Evolutionary conservation across 2,329 filamentous ascomycete genomes (phyloP), one percentile per base, ranked within the genome.

Genomic region (Venturia nashicola): DNA sequence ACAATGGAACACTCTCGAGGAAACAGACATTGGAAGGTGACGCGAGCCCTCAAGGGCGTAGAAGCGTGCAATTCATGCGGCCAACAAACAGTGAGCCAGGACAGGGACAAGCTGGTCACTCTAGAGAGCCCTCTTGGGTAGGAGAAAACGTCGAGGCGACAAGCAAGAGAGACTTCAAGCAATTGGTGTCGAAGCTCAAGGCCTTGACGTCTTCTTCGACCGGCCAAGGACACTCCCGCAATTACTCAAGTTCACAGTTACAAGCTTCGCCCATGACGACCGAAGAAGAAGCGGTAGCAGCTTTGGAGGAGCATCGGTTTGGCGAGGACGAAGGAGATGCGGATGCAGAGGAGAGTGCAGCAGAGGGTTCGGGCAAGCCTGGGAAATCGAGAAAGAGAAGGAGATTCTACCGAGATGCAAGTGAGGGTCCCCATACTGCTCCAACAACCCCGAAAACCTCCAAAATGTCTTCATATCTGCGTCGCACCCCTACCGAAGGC

Each of bases 291-390:
- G 76, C 36, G 76, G 79, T 81, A 77, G 76, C 36, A 76, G 79
- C 81, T 66, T 85, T 84, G 23, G 89, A 86, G 5, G 34, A 62
- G 18, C 40, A 62, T 20, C 40, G 60, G n/a, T 62, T 51, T 39
- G 60, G 40, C 18, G 61, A 51, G n/a, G 42, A 65, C 72, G 90
- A 92, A 72, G 85, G 80, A 16, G 87, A 89, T 70, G 86, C 88
- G 0, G 90, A 94, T 72, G 90, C 87, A 1, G 92, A 96, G 72
- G 90, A 94, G 72, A 96, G 91, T 55, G 89, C 86, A 0, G 90
- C 91, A 62, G 92, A 96, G 66, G 76, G 75, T 14, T 72, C 73
- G 6, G 73, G 72, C 4, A 68, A 70, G 11, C 74, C 76, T 59
- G 66, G 69, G 5, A 59, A 57, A 32, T 23, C 42, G 3, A 61